Evolutionary conservation across 2,329 filamentous ascomycete species (phyloP), one percentile per base, ranked within the genome.

Genomic region (Orbilia oligospora): DNA sequence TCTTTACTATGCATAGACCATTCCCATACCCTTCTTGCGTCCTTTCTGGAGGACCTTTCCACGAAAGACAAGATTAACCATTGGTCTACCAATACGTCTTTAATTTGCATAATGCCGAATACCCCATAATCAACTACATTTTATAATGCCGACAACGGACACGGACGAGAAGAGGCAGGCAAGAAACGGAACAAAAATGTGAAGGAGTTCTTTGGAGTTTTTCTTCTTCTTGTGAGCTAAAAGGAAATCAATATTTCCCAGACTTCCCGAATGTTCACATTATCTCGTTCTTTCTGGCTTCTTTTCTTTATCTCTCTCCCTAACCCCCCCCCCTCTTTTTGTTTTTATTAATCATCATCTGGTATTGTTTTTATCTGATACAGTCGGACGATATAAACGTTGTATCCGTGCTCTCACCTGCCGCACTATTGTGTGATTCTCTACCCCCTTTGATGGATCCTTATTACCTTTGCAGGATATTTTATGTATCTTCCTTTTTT

Each of bases 151-250:
- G 58, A 76, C 48, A 48, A 63, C 38, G 73, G 64, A 58, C 53
- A 72, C 33, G 55, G 63, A 78, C 46, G 68, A 55, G 55, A 48
- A 53, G 51, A 56, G 51, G 36, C 30, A 61, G 67, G 27, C 53
- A 72, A 63, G 68, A 72, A 69, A 44, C 58, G 51, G 63, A 63
- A 63, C 33, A 55, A 71, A 70, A 78, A 64, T 71, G 49, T 68
- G 75, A 78, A 72, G 75, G 75, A 78, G 75, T 78, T 78, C 68
- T 68, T 72, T 64, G 75, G 75, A 78, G 75, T 78, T 78, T 77
- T 78, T 72, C 61, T 76, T 44, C 44, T 63, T 72, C 70, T 68
- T 78, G 71, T 56, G 75, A 69, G 53, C 68, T 68, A 68, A 58
- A 48, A 65, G 58, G 68, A 72, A 78, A 72, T 64, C 36, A 51